phyloP scores from a whole-genome alignment of 2,329 filamentous ascomycete species.

The Drechslerella coelobrocha region DNA sequence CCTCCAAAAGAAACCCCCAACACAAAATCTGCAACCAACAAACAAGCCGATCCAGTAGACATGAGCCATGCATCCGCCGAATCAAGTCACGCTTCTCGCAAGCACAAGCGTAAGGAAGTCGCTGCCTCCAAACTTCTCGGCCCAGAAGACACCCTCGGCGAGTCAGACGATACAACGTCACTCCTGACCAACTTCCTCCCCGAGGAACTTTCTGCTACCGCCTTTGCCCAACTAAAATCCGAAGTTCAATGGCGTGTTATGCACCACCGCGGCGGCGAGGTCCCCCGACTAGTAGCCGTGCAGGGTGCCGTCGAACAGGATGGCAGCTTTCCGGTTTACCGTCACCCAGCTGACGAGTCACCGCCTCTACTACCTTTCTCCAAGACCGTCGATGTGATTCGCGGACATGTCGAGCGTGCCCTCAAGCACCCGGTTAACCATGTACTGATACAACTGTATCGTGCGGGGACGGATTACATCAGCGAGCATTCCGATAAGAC shows the following conservation, averaged over 20 bases:
- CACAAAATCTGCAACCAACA: not conserved
- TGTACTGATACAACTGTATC: slow-evolving; percentile 89
- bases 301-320: slow-evolving; percentile 75
- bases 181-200: slow-evolving; percentile 75
- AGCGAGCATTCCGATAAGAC: slow-evolving; percentile 98
- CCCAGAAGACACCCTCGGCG: slow-evolving; percentile 69
- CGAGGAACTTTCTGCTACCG: slow-evolving; percentile 63
- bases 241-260: slow-evolving; percentile 91
- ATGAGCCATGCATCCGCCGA: slow-evolving; percentile 50
- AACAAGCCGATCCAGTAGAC: slow-evolving; percentile 49
- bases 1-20: slow-evolving; percentile 1
- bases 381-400: slow-evolving; percentile 72
- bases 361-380: slow-evolving; percentile 79
- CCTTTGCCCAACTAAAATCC: slow-evolving; percentile 73
- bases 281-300: slow-evolving; percentile 87
- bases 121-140: slow-evolving; percentile 56
- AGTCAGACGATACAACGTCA: slow-evolving; percentile 73
- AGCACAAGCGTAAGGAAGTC: slow-evolving; percentile 51
- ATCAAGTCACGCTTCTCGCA: slow-evolving; percentile 51
- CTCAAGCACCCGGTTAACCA: slow-evolving; percentile 87
- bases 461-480: slow-evolving; percentile 87
- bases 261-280: slow-evolving; percentile 88
- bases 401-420: slow-evolving; percentile 70
- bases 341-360: slow-evolving; percentile 89
- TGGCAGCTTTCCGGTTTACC: slow-evolving; percentile 83